Evolutionary conservation across 768 basidiomycete species (phyloP).

Genomic region (Sarcomyxa edulis): DNA sequence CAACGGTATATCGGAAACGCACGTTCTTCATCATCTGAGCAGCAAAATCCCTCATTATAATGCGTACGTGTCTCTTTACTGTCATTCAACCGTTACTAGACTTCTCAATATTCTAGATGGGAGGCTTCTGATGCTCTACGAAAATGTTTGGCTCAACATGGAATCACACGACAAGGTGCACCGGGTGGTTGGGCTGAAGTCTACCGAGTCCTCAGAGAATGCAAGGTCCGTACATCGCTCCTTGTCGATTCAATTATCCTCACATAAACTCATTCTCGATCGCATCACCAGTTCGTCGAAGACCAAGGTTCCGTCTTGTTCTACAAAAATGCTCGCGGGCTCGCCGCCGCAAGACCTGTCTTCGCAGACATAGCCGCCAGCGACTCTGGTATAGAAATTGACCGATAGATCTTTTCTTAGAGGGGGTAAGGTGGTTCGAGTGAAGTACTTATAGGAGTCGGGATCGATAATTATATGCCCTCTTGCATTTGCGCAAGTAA

Average conservation of each 20-base stretch:
- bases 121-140: slow-evolving; percentile 86
- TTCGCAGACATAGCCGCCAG: slow-evolving; percentile 53
- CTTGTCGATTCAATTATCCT: not conserved
- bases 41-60: slow-evolving; percentile 97
- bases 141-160: slow-evolving; percentile 59
- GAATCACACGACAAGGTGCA: slow-evolving; percentile 62
- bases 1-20: slow-evolving; percentile 92
- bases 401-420: slow-evolving; percentile 35
- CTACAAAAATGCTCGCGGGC: slow-evolving; percentile 83
- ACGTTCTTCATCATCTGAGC: slow-evolving; percentile 86
- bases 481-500: no score
- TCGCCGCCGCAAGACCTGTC: slow-evolving; percentile 65
- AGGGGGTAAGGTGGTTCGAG: no score
- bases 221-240: slow-evolving; percentile 48
- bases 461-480: no score
- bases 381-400: slow-evolving; percentile 51
- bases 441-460: no score
- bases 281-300: slow-evolving; percentile 73
- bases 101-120: slow-evolving; percentile 47
- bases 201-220: slow-evolving; percentile 70
- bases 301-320: slow-evolving; percentile 89
- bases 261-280: slow-evolving; percentile 1
- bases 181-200: slow-evolving; percentile 79
- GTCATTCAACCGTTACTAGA: not conserved
- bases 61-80: slow-evolving; percentile 40